A percentile compares a stretch with the other conserved stretches of the same genome.
Evolutionary conservation across 768 basidiomycete genomes (phyloP).

Genomic region (Leccinum rimulosum): DNA sequence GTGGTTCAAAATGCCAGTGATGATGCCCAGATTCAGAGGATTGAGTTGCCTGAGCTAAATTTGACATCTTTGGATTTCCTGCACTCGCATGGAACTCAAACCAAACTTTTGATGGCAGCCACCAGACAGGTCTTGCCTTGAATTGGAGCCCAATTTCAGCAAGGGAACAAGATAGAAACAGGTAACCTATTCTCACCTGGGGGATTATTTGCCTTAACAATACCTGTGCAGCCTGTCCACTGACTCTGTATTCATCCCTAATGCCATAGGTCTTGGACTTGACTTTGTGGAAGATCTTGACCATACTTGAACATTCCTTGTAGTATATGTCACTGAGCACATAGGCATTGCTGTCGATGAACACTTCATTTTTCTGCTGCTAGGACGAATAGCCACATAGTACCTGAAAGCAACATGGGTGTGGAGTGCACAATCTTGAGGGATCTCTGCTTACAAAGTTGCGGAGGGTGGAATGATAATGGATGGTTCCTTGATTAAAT

Average conservation of each 20-base stretch:
- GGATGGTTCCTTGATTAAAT: not conserved
- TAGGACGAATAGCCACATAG: constrained; percentile 9
- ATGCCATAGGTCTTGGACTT: not conserved
- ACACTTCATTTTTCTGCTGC: not conserved
- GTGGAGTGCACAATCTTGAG: not conserved
- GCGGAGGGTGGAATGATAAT: not conserved
- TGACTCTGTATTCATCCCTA: constrained; percentile 3
- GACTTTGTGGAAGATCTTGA: not conserved
- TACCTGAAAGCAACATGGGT: constrained; percentile 12
- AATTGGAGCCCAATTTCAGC: too few relatives aligned
- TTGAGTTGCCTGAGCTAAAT: not conserved
- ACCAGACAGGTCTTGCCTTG: constrained; percentile 5
- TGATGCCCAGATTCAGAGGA: constrained; percentile 9
- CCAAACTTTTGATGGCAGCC: constrained; percentile 4
- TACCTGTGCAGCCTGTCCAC: constrained; percentile 6
- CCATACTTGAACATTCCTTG: not conserved
- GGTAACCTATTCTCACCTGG: not conserved
- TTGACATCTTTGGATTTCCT: constrained; percentile 4
- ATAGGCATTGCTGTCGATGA: constrained; percentile 10
- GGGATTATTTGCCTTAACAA: not conserved
- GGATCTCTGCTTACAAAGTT: constrained; percentile 16
- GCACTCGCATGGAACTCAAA: not conserved
- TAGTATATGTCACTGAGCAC: not conserved
- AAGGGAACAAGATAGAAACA: too few relatives aligned
- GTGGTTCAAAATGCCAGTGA: constrained; percentile 3